Conservation (phyloP, 306 rosid genomes). For the Ormosia semicastrata region DNA sequence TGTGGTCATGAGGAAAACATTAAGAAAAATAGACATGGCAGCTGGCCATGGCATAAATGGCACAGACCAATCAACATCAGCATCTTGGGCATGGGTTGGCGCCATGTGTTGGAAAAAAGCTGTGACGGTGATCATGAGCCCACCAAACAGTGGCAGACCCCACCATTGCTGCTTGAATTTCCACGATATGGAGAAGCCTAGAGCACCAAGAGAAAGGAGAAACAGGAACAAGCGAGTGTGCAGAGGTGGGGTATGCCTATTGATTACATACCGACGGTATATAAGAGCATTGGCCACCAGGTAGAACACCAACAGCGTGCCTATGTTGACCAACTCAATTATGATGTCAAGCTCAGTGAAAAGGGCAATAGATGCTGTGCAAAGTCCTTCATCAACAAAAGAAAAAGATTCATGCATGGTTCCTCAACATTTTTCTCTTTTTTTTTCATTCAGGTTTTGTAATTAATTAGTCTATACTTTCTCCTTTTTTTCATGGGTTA, state of each 20-base stretch:
- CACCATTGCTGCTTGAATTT: constrained; percentile 62
- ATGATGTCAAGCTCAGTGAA: constrained; percentile 79
- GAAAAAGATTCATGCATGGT: neutral
- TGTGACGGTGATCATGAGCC: constrained; percentile 47
- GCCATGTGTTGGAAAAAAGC: constrained; percentile 57
- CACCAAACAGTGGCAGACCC: constrained; percentile 60
- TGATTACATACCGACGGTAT: constrained; percentile 69
- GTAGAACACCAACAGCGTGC: constrained; percentile 84
- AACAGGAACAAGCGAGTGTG: constrained; percentile 60
- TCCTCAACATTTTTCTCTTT: too few species aligned
- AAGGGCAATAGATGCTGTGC: constrained; percentile 85
- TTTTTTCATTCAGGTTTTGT: too few species aligned
- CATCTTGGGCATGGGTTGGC: constrained; percentile 23
- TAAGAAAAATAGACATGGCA: constrained; percentile 70
- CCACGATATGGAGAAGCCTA: constrained; percentile 78
- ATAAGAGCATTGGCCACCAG: constrained; percentile 89
- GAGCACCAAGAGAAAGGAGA: constrained; percentile 61
- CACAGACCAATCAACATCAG: constrained; percentile 56
- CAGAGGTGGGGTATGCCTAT: constrained; percentile 45
- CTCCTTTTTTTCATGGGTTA: too few species aligned
- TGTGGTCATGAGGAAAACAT: constrained; percentile 72
- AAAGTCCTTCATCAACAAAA: constrained; percentile 55
- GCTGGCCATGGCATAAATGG: constrained; percentile 98
- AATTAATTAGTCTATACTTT: too few species aligned
- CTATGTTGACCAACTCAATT: constrained; percentile 66